Evolutionary conservation across 1,284 basidiomycete genomes (phyloP).

Genomic region (Leccinum subrobustum): DNA sequence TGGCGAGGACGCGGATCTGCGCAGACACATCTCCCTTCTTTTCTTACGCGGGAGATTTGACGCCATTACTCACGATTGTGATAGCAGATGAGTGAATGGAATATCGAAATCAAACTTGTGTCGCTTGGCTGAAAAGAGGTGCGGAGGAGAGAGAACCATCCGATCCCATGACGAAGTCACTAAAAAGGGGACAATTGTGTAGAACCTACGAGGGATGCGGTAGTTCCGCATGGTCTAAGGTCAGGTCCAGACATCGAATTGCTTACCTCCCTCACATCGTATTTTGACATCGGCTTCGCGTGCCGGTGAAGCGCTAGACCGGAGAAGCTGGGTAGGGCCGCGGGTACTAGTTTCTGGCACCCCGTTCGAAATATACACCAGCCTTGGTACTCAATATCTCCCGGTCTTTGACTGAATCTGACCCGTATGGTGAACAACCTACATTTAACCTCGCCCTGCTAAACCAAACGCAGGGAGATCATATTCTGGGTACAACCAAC

Average conservation of each 20-base stretch:
- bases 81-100: not conserved
- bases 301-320: not conserved
- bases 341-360: not conserved
- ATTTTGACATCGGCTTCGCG: not conserved
- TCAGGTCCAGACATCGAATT: not conserved
- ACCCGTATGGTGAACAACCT: too few relatives aligned
- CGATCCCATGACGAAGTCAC: not conserved
- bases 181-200: not conserved
- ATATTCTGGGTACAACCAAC: not conserved
- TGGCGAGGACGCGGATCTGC: constrained; percentile 18
- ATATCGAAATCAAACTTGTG: not conserved
- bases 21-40: not conserved
- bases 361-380: not conserved
- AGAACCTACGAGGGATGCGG: not conserved
- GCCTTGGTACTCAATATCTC: not conserved
- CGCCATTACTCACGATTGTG: not conserved
- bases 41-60: not conserved
- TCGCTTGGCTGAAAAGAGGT: not conserved
- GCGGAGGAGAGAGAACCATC: not conserved
- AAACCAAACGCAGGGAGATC: not conserved
- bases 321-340: not conserved
- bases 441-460: not conserved
- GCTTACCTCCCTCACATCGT: not conserved
- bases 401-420: not conserved
- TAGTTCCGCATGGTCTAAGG: not conserved